Percentiles rank a stretch among this genome's conserved stretches.
Evolutionary conservation across 1,139 yeast species (phyloP).

Genomic region (Yamadazyma diddensiae): DNA sequence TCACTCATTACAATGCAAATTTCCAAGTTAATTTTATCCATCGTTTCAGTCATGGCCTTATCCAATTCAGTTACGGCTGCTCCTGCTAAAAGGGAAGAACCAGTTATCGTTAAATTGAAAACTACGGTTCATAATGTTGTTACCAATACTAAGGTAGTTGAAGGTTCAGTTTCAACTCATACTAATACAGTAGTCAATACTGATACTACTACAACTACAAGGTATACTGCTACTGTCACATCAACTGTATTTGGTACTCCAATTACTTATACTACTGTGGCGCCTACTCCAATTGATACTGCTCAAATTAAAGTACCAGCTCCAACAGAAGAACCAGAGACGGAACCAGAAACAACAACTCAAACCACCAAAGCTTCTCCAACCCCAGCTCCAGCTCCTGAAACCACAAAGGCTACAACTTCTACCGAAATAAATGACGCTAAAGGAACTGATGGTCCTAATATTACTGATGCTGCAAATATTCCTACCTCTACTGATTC

Average conservation of each 20-base stretch:
- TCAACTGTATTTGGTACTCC: conserved; percentile 41
- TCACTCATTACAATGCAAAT: conserved; percentile 32
- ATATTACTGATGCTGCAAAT: conserved; percentile 27
- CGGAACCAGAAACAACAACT: conserved; percentile 6
- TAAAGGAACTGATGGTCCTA: conserved; percentile 22
- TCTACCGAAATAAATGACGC: conserved; percentile 10
- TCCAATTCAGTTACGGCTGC: conserved; percentile 22
- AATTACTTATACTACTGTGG: conserved; percentile 38
- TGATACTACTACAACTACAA: conserved; percentile 37
- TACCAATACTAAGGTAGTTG: conserved; percentile 33
- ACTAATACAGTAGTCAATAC: conserved; percentile 31
- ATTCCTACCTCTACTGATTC: conserved; percentile 36
- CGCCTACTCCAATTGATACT: conserved; percentile 30
- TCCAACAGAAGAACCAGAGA: conserved; percentile 1
- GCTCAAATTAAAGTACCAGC: conserved; percentile 11
- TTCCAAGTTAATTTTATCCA: conserved; percentile 24
- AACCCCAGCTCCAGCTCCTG: conserved; percentile 8
- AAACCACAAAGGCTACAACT: conserved; percentile 10
- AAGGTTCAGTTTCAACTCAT: conserved; percentile 28
- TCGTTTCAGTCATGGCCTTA: conserved; percentile 10
- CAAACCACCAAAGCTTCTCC: conserved; percentile 8
- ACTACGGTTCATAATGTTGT: conserved; percentile 34
- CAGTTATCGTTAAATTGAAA: conserved; percentile 34
- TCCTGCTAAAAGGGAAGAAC: conserved; percentile 26
- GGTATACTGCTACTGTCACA: conserved; percentile 47